phyloP scores from a whole-genome alignment of 495 filamentous ascomycete species.

The Talaromyces stipitatus region DNA sequence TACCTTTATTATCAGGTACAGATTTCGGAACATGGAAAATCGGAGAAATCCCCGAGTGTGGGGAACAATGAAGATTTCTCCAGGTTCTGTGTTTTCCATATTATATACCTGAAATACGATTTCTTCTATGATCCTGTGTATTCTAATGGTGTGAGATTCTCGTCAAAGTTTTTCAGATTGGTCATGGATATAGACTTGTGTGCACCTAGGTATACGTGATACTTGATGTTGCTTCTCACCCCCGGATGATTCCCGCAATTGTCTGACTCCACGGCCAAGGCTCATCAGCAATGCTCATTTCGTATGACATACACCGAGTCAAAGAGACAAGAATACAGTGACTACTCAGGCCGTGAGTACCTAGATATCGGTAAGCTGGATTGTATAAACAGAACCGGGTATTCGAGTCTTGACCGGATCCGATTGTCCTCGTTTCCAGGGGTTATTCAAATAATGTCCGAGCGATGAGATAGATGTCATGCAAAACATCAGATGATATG shows the following conservation, averaged over 20 bases:
- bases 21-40: neutral
- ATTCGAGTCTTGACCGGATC: too few relatives aligned
- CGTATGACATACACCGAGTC: neutral
- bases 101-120: neutral
- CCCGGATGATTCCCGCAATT: neutral
- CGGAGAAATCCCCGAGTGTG: conserved; percentile 2
- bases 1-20: too few relatives aligned
- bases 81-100: neutral
- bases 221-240: neutral
- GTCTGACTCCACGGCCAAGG: neutral
- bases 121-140: neutral
- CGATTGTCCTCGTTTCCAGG: too few relatives aligned
- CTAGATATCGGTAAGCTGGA: too few relatives aligned
- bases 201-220: neutral
- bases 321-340: too few relatives aligned
- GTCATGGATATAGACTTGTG: neutral
- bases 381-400: too few relatives aligned
- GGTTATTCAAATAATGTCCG: too few relatives aligned
- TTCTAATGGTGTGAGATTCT: neutral
- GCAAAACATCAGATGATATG: neutral
- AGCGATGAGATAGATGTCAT: neutral
- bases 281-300: neutral
- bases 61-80: neutral
- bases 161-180: neutral
- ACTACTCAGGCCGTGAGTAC: too few relatives aligned